Base-by-base conservation (phyloP, 192 early-diverging fungal species). In the Backusella mclennaniae region DNA sequence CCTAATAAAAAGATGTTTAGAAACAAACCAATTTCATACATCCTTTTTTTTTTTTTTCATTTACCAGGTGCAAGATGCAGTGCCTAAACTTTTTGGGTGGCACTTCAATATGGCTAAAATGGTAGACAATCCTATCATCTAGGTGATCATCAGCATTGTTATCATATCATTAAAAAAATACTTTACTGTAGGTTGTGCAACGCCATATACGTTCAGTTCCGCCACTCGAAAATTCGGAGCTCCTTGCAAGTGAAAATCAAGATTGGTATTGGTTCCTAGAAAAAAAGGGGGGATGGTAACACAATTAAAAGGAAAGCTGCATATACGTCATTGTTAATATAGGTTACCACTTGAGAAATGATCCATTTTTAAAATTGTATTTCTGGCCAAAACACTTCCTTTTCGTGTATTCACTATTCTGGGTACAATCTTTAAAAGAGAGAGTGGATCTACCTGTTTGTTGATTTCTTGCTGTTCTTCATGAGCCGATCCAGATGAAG, bases 161-260 rank as follows among this genome's bases (percentile, higher is more conserved):
- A 4, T n/a, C 1, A 36, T 29, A 56, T 21, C 66, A 12, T 75
- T 41, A 41, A 46, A 17, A 19, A 59, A 21, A 21, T 49, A 35
- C 23, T 78, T 35, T 71, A 88, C 77, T 14, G 88, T 89, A 23
- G 90, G 90, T 67, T 91, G 89, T 17, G 90, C 90, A 31, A 90
- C 89, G 33, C 90, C 90, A 73, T 82, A 89, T 31, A 91, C 84
- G 70, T 91, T 85, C 49, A 86, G 74, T 53, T 87, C 87, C 3
- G 83, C 87, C 77, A 80, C 79, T 23, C 90, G 83, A 79, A 91
- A 91, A 67, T 91, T 90, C 26, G 90, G 90, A 26, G 89, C 89
- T 4, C 90, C 90, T 67, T 91, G 88, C 35, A 91, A 72, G 73
- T 90, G 83, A 35, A 91, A 82, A 71, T 89, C 86, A 17, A 90